A percentile compares a stretch with the other conserved stretches of the same genome.
Evolutionary conservation across 805 yeast genomes (phyloP).

Genomic region (Hanseniaspora jakobsenii): DNA sequence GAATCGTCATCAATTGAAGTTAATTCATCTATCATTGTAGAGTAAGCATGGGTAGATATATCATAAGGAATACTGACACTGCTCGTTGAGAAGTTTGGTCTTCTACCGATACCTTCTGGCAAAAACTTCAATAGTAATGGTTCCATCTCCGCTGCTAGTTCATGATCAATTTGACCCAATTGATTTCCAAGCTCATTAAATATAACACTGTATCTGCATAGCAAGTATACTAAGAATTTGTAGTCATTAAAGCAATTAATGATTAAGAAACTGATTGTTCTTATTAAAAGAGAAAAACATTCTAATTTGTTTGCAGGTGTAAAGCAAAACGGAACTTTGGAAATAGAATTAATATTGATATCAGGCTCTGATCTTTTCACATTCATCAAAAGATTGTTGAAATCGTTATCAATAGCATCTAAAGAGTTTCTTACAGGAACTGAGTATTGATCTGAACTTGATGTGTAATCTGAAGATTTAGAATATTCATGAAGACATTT

Average conservation of each 20-base stretch:
- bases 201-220: constrained; percentile 31
- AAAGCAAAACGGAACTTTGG: constrained; percentile 16
- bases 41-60: constrained; percentile 3
- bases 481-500: no score
- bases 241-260: constrained; percentile 42
- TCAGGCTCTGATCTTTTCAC: background rate
- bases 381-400: background rate
- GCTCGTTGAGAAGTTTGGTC: background rate
- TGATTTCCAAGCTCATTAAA: constrained; percentile 16
- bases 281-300: constrained; percentile 44
- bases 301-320: constrained; percentile 38
- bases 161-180: background rate
- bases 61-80: constrained; percentile 12
- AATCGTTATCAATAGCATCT: background rate
- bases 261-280: constrained; percentile 43
- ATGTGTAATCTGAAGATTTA: constrained; percentile 19
- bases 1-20: constrained; percentile 12
- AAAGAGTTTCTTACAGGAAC: background rate
- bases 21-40: constrained; percentile 10
- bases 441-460: no score
- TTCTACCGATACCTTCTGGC: constrained; percentile 12
- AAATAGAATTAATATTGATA: constrained; percentile 5
- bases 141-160: constrained; percentile 4
- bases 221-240: constrained; percentile 40
- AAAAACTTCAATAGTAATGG: constrained; percentile 13